Conservation (phyloP, 148 eudicot species). For the Fagopyrum tataricum region DNA sequence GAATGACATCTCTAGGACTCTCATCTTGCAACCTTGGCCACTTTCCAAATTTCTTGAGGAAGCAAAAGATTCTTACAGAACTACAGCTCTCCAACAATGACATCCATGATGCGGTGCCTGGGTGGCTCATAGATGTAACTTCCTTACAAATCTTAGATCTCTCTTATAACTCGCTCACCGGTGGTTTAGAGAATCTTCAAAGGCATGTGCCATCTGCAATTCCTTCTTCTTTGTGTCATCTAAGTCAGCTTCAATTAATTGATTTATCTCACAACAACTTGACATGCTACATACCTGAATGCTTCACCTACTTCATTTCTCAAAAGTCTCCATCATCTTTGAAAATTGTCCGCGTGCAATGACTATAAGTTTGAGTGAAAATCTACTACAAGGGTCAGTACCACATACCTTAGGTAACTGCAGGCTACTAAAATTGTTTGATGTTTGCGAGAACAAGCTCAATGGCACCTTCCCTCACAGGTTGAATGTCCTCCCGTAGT, state of each 20-base stretch:
- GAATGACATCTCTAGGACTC: background rate
- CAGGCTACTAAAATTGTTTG: background rate
- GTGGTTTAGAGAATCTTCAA: background rate
- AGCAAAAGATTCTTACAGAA: background rate
- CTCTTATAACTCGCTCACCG: background rate
- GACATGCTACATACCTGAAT: constrained; percentile 16
- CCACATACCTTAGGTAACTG: constrained; percentile 14
- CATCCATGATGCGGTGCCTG: constrained; percentile 16
- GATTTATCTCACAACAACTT: constrained; percentile 20
- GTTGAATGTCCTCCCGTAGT: constrained; percentile 10
- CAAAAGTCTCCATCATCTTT: background rate
- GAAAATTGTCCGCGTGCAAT: background rate
- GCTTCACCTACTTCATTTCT: constrained; percentile 1
- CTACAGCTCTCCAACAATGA: constrained; percentile 22
- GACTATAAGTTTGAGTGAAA: background rate
- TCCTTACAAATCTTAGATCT: constrained; percentile 7
- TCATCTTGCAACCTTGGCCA: constrained; percentile 17
- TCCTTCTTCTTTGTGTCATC: too few relatives aligned
- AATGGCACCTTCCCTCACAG: constrained; percentile 15
- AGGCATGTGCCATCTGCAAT: too few relatives aligned
- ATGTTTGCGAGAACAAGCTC: constrained; percentile 14
- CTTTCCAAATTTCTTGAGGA: constrained; percentile 17
- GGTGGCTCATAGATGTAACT: constrained; percentile 16
- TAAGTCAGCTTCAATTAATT: background rate
- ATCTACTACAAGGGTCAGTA: constrained; percentile 11